phyloP scores from a whole-genome alignment of 1,284 basidiomycete genomes.

The Abortiporus biennis region DNA sequence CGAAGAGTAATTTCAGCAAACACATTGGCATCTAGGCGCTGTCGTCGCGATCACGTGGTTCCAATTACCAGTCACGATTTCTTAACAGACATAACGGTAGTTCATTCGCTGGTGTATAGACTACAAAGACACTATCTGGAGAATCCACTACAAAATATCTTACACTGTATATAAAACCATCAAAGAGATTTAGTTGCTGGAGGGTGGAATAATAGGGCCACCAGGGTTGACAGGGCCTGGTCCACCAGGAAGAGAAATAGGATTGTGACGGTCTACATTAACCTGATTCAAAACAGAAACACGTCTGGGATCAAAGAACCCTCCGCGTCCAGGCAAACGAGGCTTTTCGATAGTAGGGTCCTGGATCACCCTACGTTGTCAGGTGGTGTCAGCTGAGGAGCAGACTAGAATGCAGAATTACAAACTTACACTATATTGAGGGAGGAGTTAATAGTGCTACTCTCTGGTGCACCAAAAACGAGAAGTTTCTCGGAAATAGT shows the following conservation, averaged over 20 bases:
- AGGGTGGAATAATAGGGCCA: too few species aligned
- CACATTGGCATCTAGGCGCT: too few species aligned
- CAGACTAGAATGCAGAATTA: neutral
- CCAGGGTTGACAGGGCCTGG: too few species aligned
- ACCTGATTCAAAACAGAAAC: constrained; percentile 18
- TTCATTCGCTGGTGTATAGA: too few species aligned
- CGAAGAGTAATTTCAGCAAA: too few species aligned
- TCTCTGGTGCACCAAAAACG: constrained; percentile 16
- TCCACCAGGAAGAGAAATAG: neutral
- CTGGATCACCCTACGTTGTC: constrained; percentile 15
- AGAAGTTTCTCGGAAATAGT: constrained; percentile 17
- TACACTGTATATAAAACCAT: too few species aligned
- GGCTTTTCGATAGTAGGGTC: constrained; percentile 16
- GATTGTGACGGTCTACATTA: constrained; percentile 6
- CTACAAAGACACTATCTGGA: too few species aligned
- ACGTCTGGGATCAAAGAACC: constrained; percentile 18
- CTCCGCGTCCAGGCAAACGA: constrained; percentile 10
- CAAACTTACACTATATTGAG: constrained; percentile 22
- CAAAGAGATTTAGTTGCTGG: too few species aligned
- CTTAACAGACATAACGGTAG: too few species aligned
- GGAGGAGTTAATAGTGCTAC: constrained; percentile 20
- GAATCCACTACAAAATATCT: too few species aligned
- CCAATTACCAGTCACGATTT: too few species aligned
- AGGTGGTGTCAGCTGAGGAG: neutral
- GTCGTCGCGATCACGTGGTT: too few species aligned